Percentiles rank a stretch among this genome's conserved stretches.
Conservation (phyloP, 768 basidiomycete genomes). For the Daedalea quercina region DNA sequence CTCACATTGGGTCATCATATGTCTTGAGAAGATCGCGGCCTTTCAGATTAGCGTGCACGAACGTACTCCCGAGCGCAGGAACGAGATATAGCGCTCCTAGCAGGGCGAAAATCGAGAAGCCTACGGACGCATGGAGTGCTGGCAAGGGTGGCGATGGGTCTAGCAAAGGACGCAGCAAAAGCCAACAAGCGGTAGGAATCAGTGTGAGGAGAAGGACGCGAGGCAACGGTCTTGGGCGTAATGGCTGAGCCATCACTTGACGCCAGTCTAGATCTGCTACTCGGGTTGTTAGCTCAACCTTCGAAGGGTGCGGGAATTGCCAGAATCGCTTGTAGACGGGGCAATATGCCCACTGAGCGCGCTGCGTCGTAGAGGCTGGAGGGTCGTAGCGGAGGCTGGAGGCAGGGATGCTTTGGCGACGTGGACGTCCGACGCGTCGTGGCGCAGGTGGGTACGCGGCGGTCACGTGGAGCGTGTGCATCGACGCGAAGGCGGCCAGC, state of each 20-base stretch:
- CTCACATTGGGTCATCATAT: constrained; percentile 66
- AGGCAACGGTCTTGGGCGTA: constrained; percentile 16
- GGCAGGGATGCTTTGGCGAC: constrained; percentile 36
- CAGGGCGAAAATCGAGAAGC: constrained; percentile 81
- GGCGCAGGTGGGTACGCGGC: too few species aligned
- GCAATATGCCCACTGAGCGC: too few species aligned
- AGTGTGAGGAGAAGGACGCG: constrained; percentile 46
- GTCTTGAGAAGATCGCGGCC: constrained; percentile 86
- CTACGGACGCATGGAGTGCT: constrained; percentile 70
- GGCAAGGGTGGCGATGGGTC: constrained; percentile 65
- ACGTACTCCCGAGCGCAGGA: constrained; percentile 76
- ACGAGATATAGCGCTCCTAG: constrained; percentile 69
- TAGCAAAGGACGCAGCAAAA: constrained; percentile 64
- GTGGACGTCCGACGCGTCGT: constrained; percentile 54
- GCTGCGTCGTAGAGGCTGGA: too few species aligned
- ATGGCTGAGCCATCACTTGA: constrained; percentile 3
- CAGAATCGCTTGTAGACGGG: too few species aligned
- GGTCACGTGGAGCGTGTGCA: constrained; percentile 60
- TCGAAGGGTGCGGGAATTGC: too few species aligned
- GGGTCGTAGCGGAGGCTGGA: background rate
- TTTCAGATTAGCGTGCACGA: constrained; percentile 75
- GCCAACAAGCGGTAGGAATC: constrained; percentile 66
- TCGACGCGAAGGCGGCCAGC: constrained; percentile 87
- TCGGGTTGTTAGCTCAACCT: too few species aligned
- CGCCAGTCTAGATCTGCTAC: too few species aligned